These are phyloP conservation scores for Cercophora scortea DNA, from an alignment of 495 filamentous ascomycete genomes.

Conservation along the genomic window DNA sequence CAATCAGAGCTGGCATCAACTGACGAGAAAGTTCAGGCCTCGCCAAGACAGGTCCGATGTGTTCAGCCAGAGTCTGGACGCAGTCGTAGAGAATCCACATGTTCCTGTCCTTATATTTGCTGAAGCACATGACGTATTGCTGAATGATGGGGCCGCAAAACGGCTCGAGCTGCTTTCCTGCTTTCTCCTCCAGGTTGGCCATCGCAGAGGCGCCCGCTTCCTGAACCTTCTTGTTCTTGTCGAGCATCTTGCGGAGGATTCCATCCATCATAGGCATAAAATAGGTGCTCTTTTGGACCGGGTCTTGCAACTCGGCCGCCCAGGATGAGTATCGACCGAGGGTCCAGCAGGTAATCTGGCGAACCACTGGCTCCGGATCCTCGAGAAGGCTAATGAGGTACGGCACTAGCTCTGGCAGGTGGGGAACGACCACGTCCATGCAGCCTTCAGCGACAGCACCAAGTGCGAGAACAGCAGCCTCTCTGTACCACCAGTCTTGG, in stretches of 20 bases:
- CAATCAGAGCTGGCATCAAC: constrained; percentile 91
- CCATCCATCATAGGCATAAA: constrained; percentile 99
- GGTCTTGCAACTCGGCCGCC: constrained; percentile 70
- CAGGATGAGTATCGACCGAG: constrained; percentile 89
- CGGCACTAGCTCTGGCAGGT: constrained; percentile 82
- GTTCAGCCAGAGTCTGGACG: constrained; percentile 92
- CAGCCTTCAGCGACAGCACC: constrained; percentile 95
- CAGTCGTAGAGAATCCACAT: constrained; percentile 99
- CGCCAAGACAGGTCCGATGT: constrained; percentile 72
- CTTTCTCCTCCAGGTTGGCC: constrained; percentile 91
- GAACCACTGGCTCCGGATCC: constrained; percentile 83
- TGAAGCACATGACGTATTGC: constrained; percentile 89
- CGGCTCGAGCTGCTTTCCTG: constrained; percentile 65
- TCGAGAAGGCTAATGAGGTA: constrained; percentile 84
- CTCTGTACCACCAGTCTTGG: constrained; percentile 82
- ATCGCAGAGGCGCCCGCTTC: constrained; percentile 95
- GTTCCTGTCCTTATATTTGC: constrained; percentile 94
- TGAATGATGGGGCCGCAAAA: constrained; percentile 86
- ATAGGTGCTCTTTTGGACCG: constrained; percentile 59
- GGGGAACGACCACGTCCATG: constrained; percentile 79
- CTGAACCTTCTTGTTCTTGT: constrained; percentile 95
- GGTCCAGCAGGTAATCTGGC: constrained; percentile 98
- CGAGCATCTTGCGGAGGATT: constrained; percentile 86
- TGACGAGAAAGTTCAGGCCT: constrained; percentile 69
- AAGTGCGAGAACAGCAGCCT: constrained; percentile 90